phyloP scores from a whole-genome alignment of 768 basidiomycete genomes.

The Russula abietina region DNA sequence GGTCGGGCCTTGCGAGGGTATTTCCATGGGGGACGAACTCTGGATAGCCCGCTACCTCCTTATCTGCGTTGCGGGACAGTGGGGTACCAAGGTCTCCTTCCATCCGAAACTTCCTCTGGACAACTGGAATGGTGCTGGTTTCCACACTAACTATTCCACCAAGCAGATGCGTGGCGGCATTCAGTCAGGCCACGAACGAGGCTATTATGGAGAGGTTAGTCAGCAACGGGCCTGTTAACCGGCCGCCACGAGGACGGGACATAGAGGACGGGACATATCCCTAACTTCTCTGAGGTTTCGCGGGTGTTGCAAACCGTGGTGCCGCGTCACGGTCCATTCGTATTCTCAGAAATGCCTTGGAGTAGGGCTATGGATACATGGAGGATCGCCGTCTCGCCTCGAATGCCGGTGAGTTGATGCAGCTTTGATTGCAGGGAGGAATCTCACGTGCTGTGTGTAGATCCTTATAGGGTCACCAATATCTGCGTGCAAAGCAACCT shows the following conservation, averaged over 20 bases:
- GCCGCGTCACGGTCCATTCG: conserved; percentile 97
- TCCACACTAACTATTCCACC: conserved; percentile 97
- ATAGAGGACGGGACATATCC: conserved; percentile 95
- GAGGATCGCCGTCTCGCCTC: conserved; percentile 97
- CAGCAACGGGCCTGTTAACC: conserved; percentile 90
- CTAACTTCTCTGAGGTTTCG: conserved; percentile 80
- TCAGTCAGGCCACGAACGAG: conserved; percentile 80
- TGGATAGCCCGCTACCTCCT: conserved; percentile 99
- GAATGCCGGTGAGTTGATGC: conserved; percentile 75
- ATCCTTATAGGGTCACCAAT: conserved; percentile 91
- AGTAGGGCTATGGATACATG: conserved; percentile 91
- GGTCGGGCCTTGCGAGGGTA: conserved; percentile 97
- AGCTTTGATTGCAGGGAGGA: background rate
- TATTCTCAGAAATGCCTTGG: conserved; percentile 88
- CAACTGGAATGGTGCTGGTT: conserved; percentile 99
- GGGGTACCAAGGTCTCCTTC: conserved; percentile 97
- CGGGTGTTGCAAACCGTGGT: conserved; percentile 96
- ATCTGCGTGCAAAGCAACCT: too few relatives aligned
- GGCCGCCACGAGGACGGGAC: conserved; percentile 97
- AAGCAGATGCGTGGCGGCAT: conserved; percentile 94
- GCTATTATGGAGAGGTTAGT: conserved; percentile 98
- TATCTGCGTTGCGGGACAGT: conserved; percentile 93
- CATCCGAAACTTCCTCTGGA: conserved; percentile 97
- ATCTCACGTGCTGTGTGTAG: too few relatives aligned
- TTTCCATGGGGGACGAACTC: conserved; percentile 98